Base-by-base conservation (phyloP, 129 eudicot genomes). In the Centella asiatica region DNA sequence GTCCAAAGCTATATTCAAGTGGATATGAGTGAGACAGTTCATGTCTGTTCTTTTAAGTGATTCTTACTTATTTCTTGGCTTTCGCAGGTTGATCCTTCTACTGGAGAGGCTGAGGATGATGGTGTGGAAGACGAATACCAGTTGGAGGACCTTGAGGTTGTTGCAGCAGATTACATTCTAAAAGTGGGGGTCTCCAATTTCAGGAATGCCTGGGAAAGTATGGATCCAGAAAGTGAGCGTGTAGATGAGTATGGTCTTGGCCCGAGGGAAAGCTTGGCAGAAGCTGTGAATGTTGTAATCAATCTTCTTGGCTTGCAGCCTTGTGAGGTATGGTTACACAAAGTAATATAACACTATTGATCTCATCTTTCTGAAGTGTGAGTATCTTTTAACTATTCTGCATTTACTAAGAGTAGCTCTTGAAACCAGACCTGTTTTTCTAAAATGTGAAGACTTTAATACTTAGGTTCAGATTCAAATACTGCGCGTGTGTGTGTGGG, bases 101-200 rank as follows among this genome's bases (percentile, higher is more conserved):
- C 95, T 46, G 98, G 98, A 31, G 98, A 92, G 74, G 86, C 88
- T 27, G 98, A 92, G 61, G 98, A 92, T 25, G 90, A 82, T 72
- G 98, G 98, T 32, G 96, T 87, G 29, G 98, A 92, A 72, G 98
- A 92, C 37, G 96, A 92, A 58, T 92, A 92, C 76, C 96, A 84
- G 76, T 80, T 92, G 56, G 98, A 92, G 56, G 98, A 87, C 69
- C 79, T 80, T 31, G 98, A 92, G 72, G 81, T 92, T 44, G 95
- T 82, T 50, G 85, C 96, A 29, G 86, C 96, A 17, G 98, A 92
- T 72, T 92, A 92, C 67, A 80, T 87, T 73, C 80, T 87, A 25
- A 92, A 92, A 77, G 79, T 84, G 19, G 96, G 95, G 24, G 95
- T 92, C 37, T 92, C 96, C 45, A 92, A 92, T 78, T 92, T 92